phyloP scores from a whole-genome alignment of 495 filamentous ascomycete species.

The Xeromyces bisporus region DNA sequence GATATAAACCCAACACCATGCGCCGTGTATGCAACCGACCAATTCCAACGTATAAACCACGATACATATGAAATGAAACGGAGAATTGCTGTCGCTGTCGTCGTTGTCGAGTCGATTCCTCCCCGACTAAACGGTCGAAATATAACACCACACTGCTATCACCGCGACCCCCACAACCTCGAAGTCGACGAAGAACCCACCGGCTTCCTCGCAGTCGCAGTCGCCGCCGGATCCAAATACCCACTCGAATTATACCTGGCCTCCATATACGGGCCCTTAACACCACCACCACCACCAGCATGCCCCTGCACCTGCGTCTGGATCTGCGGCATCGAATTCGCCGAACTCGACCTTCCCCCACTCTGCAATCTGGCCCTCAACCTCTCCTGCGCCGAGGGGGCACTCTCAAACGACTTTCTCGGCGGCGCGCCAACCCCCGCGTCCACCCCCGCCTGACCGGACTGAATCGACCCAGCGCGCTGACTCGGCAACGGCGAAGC shows the following conservation, averaged over 20 bases:
- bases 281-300: no score
- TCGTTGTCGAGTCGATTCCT: no score
- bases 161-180: not conserved
- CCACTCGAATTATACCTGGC: no score
- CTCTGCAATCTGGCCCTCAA: conserved; percentile 50
- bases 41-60: not conserved
- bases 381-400: conserved; percentile 46
- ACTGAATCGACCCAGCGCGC: conserved; percentile 55
- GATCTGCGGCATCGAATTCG: conserved; percentile 4
- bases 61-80: not conserved
- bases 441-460: conserved; percentile 11
- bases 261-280: no score
- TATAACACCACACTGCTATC: not conserved
- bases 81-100: not conserved
- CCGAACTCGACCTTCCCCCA: conserved; percentile 28
- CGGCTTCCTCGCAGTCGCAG: not conserved
- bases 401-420: conserved; percentile 29
- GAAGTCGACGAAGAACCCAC: not conserved
- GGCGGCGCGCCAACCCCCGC: conserved; percentile 3
- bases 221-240: no score
- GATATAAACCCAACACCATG: not conserved
- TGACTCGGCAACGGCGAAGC: conserved; percentile 52
- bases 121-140: no score
- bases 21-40: not conserved
- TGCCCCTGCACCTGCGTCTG: no score